These are phyloP conservation scores for Boletus rubescentipes DNA, from an alignment of 768 basidiomycete genomes.

Conservation along the genomic window DNA sequence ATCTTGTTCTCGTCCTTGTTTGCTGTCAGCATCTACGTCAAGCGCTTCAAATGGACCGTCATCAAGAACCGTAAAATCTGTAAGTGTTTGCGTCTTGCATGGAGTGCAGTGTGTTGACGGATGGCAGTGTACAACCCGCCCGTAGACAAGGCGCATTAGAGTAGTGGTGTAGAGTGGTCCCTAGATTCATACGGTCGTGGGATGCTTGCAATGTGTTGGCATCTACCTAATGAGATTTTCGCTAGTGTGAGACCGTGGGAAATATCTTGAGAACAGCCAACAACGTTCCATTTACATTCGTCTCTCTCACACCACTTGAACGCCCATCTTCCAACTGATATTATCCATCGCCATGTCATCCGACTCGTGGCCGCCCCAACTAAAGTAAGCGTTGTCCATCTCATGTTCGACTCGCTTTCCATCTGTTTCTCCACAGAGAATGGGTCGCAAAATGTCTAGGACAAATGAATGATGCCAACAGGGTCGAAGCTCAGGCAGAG, in stretches of 20 bases:
- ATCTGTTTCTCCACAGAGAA: conserved; percentile 53
- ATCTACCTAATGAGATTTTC: conserved; percentile 24
- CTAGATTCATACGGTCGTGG: conserved; percentile 29
- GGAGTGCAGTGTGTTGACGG: conserved; percentile 4
- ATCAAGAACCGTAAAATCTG: conserved; percentile 94
- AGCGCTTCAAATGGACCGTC: conserved; percentile 91
- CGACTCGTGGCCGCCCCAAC: conserved; percentile 77
- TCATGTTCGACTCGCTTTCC: not conserved
- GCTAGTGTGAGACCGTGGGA: conserved; percentile 19
- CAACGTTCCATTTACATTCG: conserved; percentile 12
- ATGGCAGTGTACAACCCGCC: conserved; percentile 41
- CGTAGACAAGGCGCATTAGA: conserved; percentile 35
- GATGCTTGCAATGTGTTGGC: conserved; percentile 18
- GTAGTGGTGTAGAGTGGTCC: conserved; percentile 3
- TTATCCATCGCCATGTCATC: conserved; percentile 52
- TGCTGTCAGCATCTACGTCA: conserved; percentile 80
- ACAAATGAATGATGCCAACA: conserved; percentile 87
- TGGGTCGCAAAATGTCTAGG: conserved; percentile 95
- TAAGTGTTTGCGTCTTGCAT: conserved; percentile 40
- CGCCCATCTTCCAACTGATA: conserved; percentile 1
- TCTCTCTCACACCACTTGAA: not conserved
- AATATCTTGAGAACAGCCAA: not conserved
- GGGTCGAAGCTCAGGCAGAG: conserved; percentile 87
- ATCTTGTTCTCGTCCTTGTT: conserved; percentile 89
- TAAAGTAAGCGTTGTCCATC: conserved; percentile 52